Conservation (phyloP, 768 basidiomycete species). For the Podaxis sp. region DNA sequence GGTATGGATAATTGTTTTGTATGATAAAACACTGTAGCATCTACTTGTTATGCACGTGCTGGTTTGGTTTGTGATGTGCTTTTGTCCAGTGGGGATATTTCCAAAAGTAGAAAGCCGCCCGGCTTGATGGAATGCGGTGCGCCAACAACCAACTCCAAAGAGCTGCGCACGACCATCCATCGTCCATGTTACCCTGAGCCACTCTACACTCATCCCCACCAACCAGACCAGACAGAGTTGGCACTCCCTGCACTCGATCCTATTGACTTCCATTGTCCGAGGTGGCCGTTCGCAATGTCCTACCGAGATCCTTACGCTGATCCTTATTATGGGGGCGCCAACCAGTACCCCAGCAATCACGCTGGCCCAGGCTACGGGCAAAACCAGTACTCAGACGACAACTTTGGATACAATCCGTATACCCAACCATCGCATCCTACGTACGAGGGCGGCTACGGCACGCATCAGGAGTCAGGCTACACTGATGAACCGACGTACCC, state of each 20-base stretch:
- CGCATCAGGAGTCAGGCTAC: neutral
- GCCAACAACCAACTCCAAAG: neutral
- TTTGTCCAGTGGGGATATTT: neutral
- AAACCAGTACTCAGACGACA: conserved; percentile 30
- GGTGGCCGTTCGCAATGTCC: conserved; percentile 36
- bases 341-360: conserved; percentile 22
- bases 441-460: conserved; percentile 42
- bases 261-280: neutral
- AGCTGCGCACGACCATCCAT: neutral
- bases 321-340: conserved; percentile 22
- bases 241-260: neutral
- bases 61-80: neutral
- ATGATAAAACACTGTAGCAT: neutral
- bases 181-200: neutral
- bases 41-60: neutral
- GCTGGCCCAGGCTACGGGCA: conserved; percentile 12
- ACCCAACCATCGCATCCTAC: conserved; percentile 54
- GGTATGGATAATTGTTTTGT: neutral
- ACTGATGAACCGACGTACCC: conserved; percentile 10
- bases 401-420: conserved; percentile 37
- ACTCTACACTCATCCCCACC: neutral
- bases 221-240: neutral
- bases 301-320: conserved; percentile 56
- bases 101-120: neutral
- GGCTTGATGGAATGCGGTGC: conserved; percentile 10